phyloP scores from a whole-genome alignment of 345 rosid species.

The Lenwebbia sp. region DNA sequence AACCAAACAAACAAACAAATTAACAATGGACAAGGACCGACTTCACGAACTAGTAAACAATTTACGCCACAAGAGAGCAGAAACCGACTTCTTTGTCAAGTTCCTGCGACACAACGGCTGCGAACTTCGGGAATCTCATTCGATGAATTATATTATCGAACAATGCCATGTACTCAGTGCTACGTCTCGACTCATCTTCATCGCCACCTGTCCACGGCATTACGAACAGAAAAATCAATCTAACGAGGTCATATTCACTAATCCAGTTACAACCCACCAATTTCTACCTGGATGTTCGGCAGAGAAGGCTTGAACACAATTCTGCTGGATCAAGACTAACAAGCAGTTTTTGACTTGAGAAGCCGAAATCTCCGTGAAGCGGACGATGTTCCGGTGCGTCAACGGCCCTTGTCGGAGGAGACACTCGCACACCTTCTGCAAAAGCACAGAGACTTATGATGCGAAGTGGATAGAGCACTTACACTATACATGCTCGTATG shows the following conservation, averaged over 20 bases:
- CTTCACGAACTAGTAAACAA: neutral
- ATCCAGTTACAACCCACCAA: neutral
- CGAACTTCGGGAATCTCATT: slow-evolving; percentile 56
- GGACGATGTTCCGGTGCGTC: slow-evolving; percentile 28
- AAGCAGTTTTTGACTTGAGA: slow-evolving; percentile 52
- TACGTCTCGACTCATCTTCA: slow-evolving; percentile 26
- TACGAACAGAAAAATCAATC: neutral
- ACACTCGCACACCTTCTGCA: slow-evolving; percentile 81
- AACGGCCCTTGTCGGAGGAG: slow-evolving; percentile 63
- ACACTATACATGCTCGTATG: too few relatives aligned
- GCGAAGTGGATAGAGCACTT: neutral
- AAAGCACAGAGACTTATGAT: neutral
- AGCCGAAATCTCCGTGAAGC: slow-evolving; percentile 28
- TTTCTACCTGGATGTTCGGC: slow-evolving; percentile 28
- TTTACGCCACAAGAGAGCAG: neutral
- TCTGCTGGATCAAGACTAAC: slow-evolving; percentile 70
- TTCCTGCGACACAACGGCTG: slow-evolving; percentile 33
- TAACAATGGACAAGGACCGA: neutral
- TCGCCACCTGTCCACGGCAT: slow-evolving; percentile 21
- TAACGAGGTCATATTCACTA: neutral
- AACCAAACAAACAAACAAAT: neutral
- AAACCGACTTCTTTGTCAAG: slow-evolving; percentile 42
- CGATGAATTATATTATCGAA: slow-evolving; percentile 66
- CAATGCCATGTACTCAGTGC: slow-evolving; percentile 44
- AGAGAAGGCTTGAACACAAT: slow-evolving; percentile 68